phyloP scores from a whole-genome alignment of 345 rosid genomes.

The Hibiscus mutabilis region DNA sequence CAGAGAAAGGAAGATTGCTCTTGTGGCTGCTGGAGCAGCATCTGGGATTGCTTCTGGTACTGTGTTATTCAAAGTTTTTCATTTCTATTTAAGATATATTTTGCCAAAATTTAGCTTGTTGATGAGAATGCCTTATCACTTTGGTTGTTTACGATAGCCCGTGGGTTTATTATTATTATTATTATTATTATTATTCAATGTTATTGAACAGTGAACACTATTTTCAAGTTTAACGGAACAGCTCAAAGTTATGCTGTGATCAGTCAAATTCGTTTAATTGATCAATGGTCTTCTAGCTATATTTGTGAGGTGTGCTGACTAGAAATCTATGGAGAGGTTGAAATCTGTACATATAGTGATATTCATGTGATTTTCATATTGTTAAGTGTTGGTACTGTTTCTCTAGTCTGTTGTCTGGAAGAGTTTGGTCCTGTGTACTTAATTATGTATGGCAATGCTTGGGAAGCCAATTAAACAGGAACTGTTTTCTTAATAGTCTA shows the following conservation, averaged over 20 bases:
- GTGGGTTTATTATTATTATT: background rate
- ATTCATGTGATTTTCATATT: background rate
- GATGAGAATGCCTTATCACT: background rate
- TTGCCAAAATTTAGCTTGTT: background rate
- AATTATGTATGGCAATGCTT: background rate
- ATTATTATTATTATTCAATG: background rate
- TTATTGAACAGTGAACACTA: background rate
- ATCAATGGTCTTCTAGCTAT: too few relatives aligned
- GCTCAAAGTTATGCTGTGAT: background rate
- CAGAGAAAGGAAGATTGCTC: slow-evolving; percentile 91
- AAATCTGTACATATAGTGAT: background rate
- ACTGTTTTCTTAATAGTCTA: background rate
- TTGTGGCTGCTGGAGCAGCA: slow-evolving; percentile 96
- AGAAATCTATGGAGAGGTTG: background rate
- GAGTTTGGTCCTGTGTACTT: slow-evolving; percentile 1
- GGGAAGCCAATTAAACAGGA: background rate
- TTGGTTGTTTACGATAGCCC: background rate
- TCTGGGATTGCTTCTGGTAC: slow-evolving; percentile 96
- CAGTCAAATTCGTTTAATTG: background rate
- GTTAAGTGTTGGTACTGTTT: background rate
- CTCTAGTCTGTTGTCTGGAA: background rate
- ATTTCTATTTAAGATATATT: background rate
- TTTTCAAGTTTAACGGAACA: background rate
- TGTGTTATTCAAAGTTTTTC: background rate
- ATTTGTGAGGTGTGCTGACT: background rate